Evolutionary conservation across 1,284 basidiomycete genomes (phyloP), one percentile per base, ranked within the genome.

Genomic region (Ceratobasidium sp.): DNA sequence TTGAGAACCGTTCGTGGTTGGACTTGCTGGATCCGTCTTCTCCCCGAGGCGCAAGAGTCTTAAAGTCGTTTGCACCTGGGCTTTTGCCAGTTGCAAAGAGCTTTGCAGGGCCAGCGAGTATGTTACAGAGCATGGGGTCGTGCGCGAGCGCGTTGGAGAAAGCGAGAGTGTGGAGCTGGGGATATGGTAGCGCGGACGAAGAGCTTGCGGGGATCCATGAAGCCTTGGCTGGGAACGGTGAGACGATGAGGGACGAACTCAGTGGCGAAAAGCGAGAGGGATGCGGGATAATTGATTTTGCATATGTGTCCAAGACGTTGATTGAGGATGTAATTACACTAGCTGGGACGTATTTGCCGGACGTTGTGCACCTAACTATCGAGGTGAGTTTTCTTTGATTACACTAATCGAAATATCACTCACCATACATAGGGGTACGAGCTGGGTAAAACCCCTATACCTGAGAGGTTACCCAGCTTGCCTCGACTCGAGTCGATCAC

Each of bases 91-190:
- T 48, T 36, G 66, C 53, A 23, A 28, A 58, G 12, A 58, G 38
- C n/a, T 69, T 69, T 46, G 51, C 66, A 9, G 66, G 66, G n/a
- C 66, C 66, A 6, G 66, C 53, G 38, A 69, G 66, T 28, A 69
- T 69, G 66, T n/a, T 69, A 16, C 53, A 69, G 38, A 69, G 66
- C 36, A 69, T 69, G 51, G 66, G 66, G 8, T 30, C 53, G 16
- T 69, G 53, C 25, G 66, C 66, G 23, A 46, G n/a, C n/a, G 48
- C 38, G 25, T 42, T 69, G 23, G n/a, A 46, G 8, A 69, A 58
- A 46, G 66, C 44, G 9, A 69, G 66, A 33, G 66, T 69, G 23
- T 69, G 66, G 66, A 69, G 66, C 33, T 69, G 66, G 66, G 66
- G 66, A n/a, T 69, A 69, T 46, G 66, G 66, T 6, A 69, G 66